Conservation (phyloP, 345 rosid species). For the Microthlaspi erraticum region DNA sequence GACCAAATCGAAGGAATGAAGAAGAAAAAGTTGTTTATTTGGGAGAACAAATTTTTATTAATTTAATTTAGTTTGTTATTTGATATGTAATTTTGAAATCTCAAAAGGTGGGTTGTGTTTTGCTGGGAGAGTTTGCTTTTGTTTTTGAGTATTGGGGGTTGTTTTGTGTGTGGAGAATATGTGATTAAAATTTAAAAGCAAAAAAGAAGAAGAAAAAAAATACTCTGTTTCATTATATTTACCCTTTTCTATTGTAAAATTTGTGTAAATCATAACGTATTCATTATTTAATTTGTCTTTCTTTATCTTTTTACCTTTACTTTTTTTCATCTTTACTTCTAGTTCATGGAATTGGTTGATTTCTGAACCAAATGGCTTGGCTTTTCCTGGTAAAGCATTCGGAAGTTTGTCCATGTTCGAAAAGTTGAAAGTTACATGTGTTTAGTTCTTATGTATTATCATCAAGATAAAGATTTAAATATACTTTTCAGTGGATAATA, state of each 20-base stretch:
- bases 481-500: conserved; percentile 10
- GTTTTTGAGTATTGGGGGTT: conserved; percentile 33
- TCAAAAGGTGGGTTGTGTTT: conserved; percentile 33
- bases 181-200: conserved; percentile 38
- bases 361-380: not conserved
- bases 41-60: conserved; percentile 17
- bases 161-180: conserved; percentile 38
- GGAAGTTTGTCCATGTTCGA: not conserved
- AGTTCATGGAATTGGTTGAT: conserved; percentile 26
- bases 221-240: conserved; percentile 34
- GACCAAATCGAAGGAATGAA: conserved; percentile 23
- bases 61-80: conserved; percentile 38
- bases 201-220: conserved; percentile 8
- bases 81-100: conserved; percentile 41
- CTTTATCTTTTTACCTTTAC: not conserved
- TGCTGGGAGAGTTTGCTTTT: conserved; percentile 29
- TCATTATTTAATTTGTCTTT: conserved; percentile 17
- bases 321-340: conserved; percentile 9
- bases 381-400: not conserved
- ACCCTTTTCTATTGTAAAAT: not conserved
- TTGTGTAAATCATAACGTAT: conserved; percentile 24
- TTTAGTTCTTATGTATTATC: not conserved
- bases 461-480: not conserved
- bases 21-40: conserved; percentile 22
- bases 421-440: conserved; percentile 6